Conservation (phyloP, 208 protist species). For the Trypanosoma lewisi region DNA sequence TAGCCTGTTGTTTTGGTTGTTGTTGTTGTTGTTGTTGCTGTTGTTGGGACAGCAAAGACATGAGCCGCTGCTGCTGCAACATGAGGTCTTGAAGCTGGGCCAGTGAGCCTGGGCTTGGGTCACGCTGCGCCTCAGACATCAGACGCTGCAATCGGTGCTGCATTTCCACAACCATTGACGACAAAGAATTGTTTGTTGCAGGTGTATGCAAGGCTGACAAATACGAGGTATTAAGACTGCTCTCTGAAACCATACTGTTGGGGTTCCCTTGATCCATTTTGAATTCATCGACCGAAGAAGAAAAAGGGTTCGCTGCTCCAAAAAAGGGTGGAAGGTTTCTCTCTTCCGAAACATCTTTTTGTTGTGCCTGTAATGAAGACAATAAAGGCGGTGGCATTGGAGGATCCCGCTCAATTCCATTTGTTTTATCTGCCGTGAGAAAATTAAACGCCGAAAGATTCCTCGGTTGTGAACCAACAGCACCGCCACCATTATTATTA, state of each 20-base stretch:
- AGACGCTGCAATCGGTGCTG: constrained; percentile 24
- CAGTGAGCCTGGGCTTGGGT: neutral
- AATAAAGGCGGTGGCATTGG: no score
- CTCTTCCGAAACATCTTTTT: neutral
- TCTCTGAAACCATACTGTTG: neutral
- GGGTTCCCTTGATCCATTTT: neutral
- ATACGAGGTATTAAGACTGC: neutral
- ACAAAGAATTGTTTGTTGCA: neutral
- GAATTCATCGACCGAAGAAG: neutral
- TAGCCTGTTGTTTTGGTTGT: constrained; percentile 7
- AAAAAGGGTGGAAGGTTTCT: neutral
- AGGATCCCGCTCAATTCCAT: neutral
- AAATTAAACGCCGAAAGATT: constrained; percentile 16
- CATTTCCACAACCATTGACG: constrained; percentile 16
- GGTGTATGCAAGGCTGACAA: neutral
- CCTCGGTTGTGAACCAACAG: no score
- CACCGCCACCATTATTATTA: neutral
- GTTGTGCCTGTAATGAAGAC: neutral
- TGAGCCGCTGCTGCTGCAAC: constrained; percentile 8
- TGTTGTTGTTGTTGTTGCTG: constrained; percentile 20
- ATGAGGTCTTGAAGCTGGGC: constrained; percentile 25
- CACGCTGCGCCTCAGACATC: constrained; percentile 8
- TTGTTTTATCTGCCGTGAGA: neutral
- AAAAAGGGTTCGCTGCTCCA: no score
- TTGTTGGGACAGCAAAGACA: constrained; percentile 5